phyloP scores from a whole-genome alignment of 2,329 filamentous ascomycete genomes.

The Epicoccum nigrum region DNA sequence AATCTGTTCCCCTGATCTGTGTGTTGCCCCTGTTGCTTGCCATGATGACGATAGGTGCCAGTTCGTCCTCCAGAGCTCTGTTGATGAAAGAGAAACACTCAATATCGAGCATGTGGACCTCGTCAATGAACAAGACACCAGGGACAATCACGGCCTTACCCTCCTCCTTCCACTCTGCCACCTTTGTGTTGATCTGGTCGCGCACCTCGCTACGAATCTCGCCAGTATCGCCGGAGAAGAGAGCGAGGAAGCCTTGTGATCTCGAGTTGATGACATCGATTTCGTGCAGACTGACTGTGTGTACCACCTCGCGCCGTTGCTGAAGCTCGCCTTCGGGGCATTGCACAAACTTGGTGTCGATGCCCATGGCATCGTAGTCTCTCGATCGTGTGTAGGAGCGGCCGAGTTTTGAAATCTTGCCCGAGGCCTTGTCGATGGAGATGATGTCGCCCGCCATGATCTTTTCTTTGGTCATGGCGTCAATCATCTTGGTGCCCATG shows the following conservation, averaged over 20 bases:
- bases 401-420: slow-evolving; percentile 96
- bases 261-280: slow-evolving; percentile 99
- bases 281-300: slow-evolving; percentile 96
- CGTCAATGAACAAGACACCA: slow-evolving; percentile 96
- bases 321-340: slow-evolving; percentile 97
- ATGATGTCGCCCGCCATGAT: slow-evolving; percentile 99
- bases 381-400: slow-evolving; percentile 92
- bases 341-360: slow-evolving; percentile 96
- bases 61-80: slow-evolving; percentile 89
- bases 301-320: slow-evolving; percentile 94
- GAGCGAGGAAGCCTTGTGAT: slow-evolving; percentile 95
- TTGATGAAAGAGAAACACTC: slow-evolving; percentile 99
- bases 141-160: slow-evolving; percentile 98
- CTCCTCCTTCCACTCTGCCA: slow-evolving; percentile 98
- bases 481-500: slow-evolving; percentile 99
- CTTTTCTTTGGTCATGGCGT: slow-evolving; percentile 98
- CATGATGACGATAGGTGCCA: slow-evolving; percentile 99
- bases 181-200: slow-evolving; percentile 99
- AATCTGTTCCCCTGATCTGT: slow-evolving; percentile 90
- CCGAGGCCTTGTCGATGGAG: slow-evolving; percentile 97
- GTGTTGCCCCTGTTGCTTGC: slow-evolving; percentile 94
- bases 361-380: slow-evolving; percentile 99
- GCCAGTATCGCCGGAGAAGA: slow-evolving; percentile 97
- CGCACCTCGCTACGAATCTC: slow-evolving; percentile 97
- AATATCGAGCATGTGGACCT: slow-evolving; percentile 99